Base-by-base conservation (phyloP, 805 yeast species). In the Candida ficus region DNA sequence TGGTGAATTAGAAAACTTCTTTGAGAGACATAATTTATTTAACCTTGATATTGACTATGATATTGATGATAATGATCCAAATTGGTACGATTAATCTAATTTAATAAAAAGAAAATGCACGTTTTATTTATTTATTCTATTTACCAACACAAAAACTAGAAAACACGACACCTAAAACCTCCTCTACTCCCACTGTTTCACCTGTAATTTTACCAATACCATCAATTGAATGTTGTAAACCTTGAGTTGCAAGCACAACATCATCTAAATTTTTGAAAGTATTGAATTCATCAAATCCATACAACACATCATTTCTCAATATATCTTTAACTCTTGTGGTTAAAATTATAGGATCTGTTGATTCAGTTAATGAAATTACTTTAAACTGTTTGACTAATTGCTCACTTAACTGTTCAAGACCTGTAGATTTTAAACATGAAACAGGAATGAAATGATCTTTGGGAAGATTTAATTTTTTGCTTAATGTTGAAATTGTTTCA, bases 131-230 rank as follows among this genome's bases (percentile, higher is more conserved):
- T n/a, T 11, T 21, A 32, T 13, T n/a, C 19, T 26, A 91, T 60
- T 91, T 91, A 0, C 99, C 99, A 18, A 93, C 88, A 61, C 99
- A 93, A 58, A 93, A 93, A 46, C 79, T 83, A 3, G 95, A 80
- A 56, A 93, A 93, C 0, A 93, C 93, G 1, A 86, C 91, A 1
- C 93, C 96, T 5, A 93, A 66, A 1, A 93, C 79, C 55, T 93
- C 98, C 51, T 93, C 97, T 0, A 90, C 72, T 0, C 95, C 95
- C 12, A 91, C 78, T 0, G 87, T 75, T 29, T 85, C 84, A 1
- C 98, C 99, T 0, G 97, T 90, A 20, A 93, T 84, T 54, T 81
- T 85, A 0, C 97, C 97, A 29, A 93, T 83, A 0, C 96, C 96
- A 12, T 83, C 88, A 16, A 83, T 78, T 1, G 96, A 79, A 37